Percentiles rank a stretch among this genome's conserved stretches.
These are phyloP conservation scores for Chlamydomonas sp. DNA, from an alignment of 139 green algal species.

Conservation along the genomic window DNA sequence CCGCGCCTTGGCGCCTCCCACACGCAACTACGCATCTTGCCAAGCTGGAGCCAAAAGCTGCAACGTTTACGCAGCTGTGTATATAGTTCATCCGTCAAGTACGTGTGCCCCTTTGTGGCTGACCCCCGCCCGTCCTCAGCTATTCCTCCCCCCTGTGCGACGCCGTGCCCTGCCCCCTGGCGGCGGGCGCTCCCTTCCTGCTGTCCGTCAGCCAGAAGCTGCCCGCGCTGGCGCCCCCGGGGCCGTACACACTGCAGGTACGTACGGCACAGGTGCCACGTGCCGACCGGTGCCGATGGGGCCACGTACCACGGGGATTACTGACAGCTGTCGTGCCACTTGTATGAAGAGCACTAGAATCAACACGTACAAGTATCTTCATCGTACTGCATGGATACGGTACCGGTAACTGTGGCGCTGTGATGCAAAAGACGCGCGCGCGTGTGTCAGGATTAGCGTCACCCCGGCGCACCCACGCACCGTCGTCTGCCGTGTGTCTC, in stretches of 20 bases:
- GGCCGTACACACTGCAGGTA: not conserved
- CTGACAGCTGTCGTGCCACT: no score
- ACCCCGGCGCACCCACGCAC: no score
- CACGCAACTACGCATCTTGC: no score
- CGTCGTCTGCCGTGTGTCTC: not conserved
- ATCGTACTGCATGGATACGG: no score
- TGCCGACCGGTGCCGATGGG: not conserved
- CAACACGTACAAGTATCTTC: no score
- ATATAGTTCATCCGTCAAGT: no score
- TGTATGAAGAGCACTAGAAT: no score
- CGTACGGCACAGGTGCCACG: not conserved
- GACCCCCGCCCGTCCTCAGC: not conserved
- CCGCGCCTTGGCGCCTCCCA: no score
- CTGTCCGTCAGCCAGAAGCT: constrained; percentile 28
- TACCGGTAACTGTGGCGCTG: no score
- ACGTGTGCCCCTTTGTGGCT: not conserved
- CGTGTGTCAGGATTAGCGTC: not conserved
- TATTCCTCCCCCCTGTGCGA: constrained; percentile 24
- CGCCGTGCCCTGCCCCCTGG: constrained; percentile 11
- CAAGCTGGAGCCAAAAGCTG: no score
- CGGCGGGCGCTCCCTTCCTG: not conserved
- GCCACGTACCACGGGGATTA: not conserved
- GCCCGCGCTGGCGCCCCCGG: constrained; percentile 24
- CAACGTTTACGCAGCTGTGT: no score
- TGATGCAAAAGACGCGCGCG: no score